Evolutionary conservation across 2,329 filamentous ascomycete species (phyloP), one percentile per base, ranked within the genome.

Genomic region (Pseudocercospora musae): DNA sequence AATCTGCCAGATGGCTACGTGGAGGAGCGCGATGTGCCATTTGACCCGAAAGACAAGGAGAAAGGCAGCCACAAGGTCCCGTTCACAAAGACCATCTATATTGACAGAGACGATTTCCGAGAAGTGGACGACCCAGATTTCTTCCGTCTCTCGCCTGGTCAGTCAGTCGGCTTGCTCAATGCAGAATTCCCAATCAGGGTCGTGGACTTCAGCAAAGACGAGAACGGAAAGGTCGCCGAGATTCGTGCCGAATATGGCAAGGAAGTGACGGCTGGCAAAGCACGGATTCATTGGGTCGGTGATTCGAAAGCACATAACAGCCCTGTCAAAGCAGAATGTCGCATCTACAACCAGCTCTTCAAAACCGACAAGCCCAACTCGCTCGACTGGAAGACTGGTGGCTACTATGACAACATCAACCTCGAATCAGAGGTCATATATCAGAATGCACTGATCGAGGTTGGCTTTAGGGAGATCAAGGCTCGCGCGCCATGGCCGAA

Each of bases 231-330:
- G 62, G 84, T 94, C 48, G 87, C 81, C 1, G 84, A 87, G 67
- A 84, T 94, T 62, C 89, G 89, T 68, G 84, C 84, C 31, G 77
- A 78, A 62, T 89, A 91, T 64, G 85, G 83, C 18, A 94, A 96
- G 79, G 88, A 92, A 8, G 66, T 75, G 1, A 68, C 70, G 42
- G 59, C 71, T 29, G 71, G 73, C 62, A 81, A 81, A 64, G 80
- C 81, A 0, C 84, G 82, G 73, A 96, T 97, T 74, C 92, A 96
- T 74, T 97, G 94, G 94, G 90, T 96, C 5, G 86, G 87, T 4
- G 85, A 87, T 42, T 88, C 86, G 1, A 84, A 88, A 0, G 82
- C 82, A 13, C 86, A 87, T 68, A 78, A 80, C 37, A 83, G 83
- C 42, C 84, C 85, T 3, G 79, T 88, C 63, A 82, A 79, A 59